A percentile compares a stretch with the other conserved stretches of the same genome.
Conservation (phyloP, 2,329 filamentous ascomycete genomes). For the Sphaerostilbella broomeana region DNA sequence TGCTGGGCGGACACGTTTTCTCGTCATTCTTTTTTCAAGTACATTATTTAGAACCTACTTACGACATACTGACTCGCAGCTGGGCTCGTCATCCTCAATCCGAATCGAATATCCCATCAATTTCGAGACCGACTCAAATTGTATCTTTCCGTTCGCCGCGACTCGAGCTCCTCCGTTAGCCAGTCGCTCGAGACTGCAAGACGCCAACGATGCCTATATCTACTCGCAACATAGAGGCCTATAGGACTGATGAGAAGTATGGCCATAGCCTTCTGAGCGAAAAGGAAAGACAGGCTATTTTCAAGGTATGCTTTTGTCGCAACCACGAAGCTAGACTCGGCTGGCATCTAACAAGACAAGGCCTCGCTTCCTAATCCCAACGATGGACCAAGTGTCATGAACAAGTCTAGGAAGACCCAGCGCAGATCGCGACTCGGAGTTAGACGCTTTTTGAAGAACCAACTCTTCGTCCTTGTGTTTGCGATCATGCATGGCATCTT, state of each 20-base stretch:
- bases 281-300: conserved; percentile 31
- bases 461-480: conserved; percentile 62
- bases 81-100: background rate
- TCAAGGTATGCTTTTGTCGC: conserved; percentile 24
- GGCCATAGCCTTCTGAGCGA: conserved; percentile 30
- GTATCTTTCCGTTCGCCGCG: conserved; percentile 2
- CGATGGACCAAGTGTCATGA: conserved; percentile 22
- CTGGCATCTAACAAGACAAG: conserved; percentile 22
- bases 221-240: conserved; percentile 31
- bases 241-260: conserved; percentile 33
- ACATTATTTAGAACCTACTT: too few relatives aligned
- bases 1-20: conserved; percentile 9
- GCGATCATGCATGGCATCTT: conserved; percentile 72
- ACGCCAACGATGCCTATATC: conserved; percentile 29
- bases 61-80: conserved; percentile 5
- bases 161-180: conserved; percentile 12
- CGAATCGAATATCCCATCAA: background rate
- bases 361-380: conserved; percentile 30
- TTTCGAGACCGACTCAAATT: background rate
- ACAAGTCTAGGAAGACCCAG: conserved; percentile 21
- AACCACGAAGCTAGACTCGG: background rate
- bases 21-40: too few relatives aligned
- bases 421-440: conserved; percentile 46
- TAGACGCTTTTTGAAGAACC: conserved; percentile 53
- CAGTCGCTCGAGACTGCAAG: conserved; percentile 24